These are phyloP conservation scores for Lathyrus oleraceus DNA, from an alignment of 306 rosid genomes.

Conservation along the genomic window DNA sequence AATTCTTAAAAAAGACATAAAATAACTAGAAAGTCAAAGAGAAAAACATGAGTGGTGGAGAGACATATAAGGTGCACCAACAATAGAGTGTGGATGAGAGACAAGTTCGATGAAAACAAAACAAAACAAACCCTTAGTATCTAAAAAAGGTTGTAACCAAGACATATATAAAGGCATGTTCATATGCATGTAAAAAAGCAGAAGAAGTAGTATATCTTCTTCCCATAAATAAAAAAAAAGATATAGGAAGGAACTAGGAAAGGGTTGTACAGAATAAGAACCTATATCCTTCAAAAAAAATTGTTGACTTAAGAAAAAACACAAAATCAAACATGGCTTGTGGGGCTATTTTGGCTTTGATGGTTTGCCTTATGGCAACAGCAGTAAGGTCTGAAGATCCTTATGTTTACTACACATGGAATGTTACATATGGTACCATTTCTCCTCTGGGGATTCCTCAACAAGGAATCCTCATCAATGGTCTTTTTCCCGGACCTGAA, in stretches of 20 bases:
- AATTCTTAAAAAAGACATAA: not conserved
- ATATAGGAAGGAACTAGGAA: conserved; percentile 29
- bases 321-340: conserved; percentile 21
- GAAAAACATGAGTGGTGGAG: conserved; percentile 22
- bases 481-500: conserved; percentile 74
- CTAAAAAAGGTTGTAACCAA: not conserved
- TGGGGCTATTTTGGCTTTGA: conserved; percentile 11
- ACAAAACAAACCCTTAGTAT: not conserved
- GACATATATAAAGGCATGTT: conserved; percentile 45
- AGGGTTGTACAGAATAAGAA: conserved; percentile 27
- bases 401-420: conserved; percentile 69
- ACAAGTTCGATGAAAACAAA: conserved; percentile 20
- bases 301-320: not conserved
- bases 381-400: conserved; percentile 61
- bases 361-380: conserved; percentile 47
- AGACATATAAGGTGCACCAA: conserved; percentile 40
- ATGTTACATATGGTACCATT: conserved; percentile 67
- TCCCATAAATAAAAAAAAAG: conserved; percentile 10
- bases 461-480: conserved; percentile 79
- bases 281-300: not conserved
- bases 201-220: conserved; percentile 49
- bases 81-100: not conserved
- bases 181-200: not conserved
- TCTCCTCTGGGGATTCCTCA: conserved; percentile 73
- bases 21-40: conserved; percentile 13